phyloP scores from a whole-genome alignment of 768 basidiomycete species.

The Phaffia australis region DNA sequence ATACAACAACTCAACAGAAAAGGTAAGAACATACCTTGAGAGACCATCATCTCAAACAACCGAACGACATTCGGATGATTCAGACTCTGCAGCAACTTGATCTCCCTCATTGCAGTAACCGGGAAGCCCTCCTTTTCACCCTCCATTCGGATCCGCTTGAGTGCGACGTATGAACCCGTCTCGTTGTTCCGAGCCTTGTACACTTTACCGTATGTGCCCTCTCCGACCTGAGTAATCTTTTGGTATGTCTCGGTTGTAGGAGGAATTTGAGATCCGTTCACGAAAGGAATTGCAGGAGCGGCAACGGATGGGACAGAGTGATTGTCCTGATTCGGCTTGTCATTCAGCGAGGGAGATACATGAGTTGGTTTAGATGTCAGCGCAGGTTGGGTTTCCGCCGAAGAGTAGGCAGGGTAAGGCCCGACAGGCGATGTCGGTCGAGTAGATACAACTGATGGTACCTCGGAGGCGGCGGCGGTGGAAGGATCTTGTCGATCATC shows the following conservation, averaged over 20 bases:
- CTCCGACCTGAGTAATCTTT: conserved; percentile 86
- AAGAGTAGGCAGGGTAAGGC: neutral
- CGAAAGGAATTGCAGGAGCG: neutral
- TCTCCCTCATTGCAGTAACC: conserved; percentile 97
- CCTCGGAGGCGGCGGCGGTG: neutral
- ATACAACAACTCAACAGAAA: conserved; percentile 4
- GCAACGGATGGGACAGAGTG: neutral
- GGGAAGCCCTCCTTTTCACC: conserved; percentile 95
- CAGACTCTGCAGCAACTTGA: conserved; percentile 87
- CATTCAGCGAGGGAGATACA: neutral
- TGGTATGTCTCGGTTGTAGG: conserved; percentile 46
- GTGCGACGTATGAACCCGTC: conserved; percentile 66
- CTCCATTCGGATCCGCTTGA: conserved; percentile 97
- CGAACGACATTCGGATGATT: conserved; percentile 79
- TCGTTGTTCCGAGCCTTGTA: conserved; percentile 83
- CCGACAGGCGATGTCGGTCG: neutral
- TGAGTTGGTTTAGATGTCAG: neutral
- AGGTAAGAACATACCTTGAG: conserved; percentile 55
- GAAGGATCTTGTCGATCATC: neutral
- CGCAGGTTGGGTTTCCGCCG: neutral
- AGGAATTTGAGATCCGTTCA: neutral
- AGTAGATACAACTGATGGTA: neutral
- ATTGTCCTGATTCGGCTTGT: neutral
- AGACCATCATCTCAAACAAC: conserved; percentile 97
- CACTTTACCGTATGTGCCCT: conserved; percentile 97